phyloP scores from a whole-genome alignment of 1,284 basidiomycete genomes.

The Agroathelia rolfsii region DNA sequence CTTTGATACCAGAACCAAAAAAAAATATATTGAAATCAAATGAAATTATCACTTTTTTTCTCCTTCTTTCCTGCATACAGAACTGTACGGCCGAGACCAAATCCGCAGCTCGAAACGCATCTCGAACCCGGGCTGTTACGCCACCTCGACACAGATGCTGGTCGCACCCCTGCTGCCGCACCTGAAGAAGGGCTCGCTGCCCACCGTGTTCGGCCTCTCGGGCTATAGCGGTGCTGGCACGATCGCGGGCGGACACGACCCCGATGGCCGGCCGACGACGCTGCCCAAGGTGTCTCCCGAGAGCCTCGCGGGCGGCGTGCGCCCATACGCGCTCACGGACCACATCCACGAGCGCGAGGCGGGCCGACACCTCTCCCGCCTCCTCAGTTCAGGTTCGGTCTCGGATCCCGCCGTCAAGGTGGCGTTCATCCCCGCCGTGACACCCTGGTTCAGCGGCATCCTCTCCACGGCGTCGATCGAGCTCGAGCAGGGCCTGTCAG shows the following conservation, averaged over 20 bases:
- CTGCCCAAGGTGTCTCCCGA: constrained; percentile 79
- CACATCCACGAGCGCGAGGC: constrained; percentile 99
- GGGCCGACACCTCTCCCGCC: constrained; percentile 65
- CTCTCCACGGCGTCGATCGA: constrained; percentile 80
- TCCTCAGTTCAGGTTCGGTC: too few species aligned
- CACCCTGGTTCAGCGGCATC: constrained; percentile 97
- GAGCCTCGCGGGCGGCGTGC: constrained; percentile 66
- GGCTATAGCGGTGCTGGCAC: constrained; percentile 96
- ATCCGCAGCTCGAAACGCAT: constrained; percentile 74
- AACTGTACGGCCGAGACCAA: constrained; percentile 75
- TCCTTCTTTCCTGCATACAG: constrained; percentile 32
- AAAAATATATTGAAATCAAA: constrained; percentile 22
- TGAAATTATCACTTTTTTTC: constrained; percentile 22
- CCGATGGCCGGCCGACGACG: constrained; percentile 63
- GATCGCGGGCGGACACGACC: constrained; percentile 52
- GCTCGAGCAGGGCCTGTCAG: constrained; percentile 49
- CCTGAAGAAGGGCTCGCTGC: constrained; percentile 54
- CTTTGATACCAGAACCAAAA: constrained; percentile 18
- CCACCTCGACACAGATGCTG: constrained; percentile 88
- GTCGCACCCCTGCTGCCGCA: constrained; percentile 81
- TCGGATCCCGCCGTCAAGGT: constrained; percentile 41
- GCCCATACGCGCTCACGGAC: constrained; percentile 87
- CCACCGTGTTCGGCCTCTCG: constrained; percentile 88
- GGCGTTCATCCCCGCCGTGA: constrained; percentile 83
- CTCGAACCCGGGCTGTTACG: constrained; percentile 96